phyloP scores from a whole-genome alignment of 768 basidiomycete species.

The Rhodosporidiobolus odoratus region DNA sequence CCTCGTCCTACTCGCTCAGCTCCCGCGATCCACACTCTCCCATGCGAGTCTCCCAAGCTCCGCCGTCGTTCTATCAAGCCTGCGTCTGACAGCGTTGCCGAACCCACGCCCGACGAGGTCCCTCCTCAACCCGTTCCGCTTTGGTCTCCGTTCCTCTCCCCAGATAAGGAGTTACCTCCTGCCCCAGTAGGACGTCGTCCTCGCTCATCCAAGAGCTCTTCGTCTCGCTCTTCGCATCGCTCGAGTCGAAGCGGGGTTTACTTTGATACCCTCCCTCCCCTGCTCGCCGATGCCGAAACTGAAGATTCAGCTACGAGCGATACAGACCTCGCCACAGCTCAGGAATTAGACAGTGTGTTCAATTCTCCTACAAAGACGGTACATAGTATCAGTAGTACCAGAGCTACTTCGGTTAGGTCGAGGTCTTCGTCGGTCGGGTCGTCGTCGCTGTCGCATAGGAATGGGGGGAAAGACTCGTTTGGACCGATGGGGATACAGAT shows the following conservation, averaged over 20 bases:
- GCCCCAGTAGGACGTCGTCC: neutral
- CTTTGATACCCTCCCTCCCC: neutral
- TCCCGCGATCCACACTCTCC: no score
- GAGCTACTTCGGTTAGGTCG: neutral
- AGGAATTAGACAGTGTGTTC: neutral
- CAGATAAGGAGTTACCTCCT: neutral
- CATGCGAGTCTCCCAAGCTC: neutral
- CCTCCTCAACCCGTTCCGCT: neutral
- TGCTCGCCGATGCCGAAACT: neutral
- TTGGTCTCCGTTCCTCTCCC: neutral
- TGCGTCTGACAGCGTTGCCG: neutral
- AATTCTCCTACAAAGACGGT: neutral
- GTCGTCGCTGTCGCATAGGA: no score
- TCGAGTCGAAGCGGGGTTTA: neutral
- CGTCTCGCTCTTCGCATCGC: neutral
- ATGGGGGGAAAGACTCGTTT: neutral
- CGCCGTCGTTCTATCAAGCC: neutral
- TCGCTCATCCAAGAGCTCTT: neutral
- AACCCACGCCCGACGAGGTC: constrained; percentile 2
- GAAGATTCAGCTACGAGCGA: neutral
- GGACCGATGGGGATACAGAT: neutral
- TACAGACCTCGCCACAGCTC: no score
- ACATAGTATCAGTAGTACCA: neutral
- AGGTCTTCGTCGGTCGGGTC: neutral
- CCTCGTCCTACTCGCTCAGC: neutral